Evolutionary conservation across 1,284 basidiomycete species (phyloP).

Genomic region (Apiotrichum mycotoxinovorans): DNA sequence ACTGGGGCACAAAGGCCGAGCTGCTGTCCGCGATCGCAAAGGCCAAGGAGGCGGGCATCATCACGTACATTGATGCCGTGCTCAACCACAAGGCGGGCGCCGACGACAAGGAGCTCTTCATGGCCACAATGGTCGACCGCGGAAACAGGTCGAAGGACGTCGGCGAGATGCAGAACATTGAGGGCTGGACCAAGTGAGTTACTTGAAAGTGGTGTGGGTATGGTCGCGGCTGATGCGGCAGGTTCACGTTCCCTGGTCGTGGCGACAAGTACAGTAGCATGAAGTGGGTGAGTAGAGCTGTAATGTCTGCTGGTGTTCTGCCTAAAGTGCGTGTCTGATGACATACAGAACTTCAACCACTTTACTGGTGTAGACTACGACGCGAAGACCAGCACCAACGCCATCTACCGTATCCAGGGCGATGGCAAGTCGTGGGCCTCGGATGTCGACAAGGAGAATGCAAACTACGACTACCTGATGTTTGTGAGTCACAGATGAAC

Average conservation of each 20-base stretch:
- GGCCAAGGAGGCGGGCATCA: conserved; percentile 43
- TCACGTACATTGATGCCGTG: conserved; percentile 54
- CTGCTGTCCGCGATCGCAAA: conserved; percentile 63
- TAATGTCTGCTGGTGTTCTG: too few relatives aligned
- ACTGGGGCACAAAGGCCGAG: conserved; percentile 87
- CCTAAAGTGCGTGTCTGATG: too few relatives aligned
- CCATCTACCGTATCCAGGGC: conserved; percentile 59
- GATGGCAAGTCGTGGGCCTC: conserved; percentile 58
- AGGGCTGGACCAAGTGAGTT: conserved; percentile 69
- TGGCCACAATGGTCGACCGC: conserved; percentile 69
- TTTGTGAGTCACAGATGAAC: conserved; percentile 23
- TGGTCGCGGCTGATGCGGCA: conserved; percentile 45
- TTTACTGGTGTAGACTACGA: conserved; percentile 82
- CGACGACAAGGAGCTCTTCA: conserved; percentile 70
- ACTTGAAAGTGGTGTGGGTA: too few relatives aligned
- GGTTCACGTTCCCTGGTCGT: conserved; percentile 76
- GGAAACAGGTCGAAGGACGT: conserved; percentile 54
- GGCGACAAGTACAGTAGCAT: conserved; percentile 60
- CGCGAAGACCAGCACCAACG: conserved; percentile 61
- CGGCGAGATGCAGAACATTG: conserved; percentile 65
- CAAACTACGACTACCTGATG: conserved; percentile 52
- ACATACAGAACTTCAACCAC: conserved; percentile 47
- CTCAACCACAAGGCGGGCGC: conserved; percentile 65
- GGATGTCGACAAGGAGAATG: conserved; percentile 53
- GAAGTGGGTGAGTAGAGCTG: conserved; percentile 49